Conservation (phyloP, 73 alveolate genomes). For the Tetrahymena malaccensis region DNA sequence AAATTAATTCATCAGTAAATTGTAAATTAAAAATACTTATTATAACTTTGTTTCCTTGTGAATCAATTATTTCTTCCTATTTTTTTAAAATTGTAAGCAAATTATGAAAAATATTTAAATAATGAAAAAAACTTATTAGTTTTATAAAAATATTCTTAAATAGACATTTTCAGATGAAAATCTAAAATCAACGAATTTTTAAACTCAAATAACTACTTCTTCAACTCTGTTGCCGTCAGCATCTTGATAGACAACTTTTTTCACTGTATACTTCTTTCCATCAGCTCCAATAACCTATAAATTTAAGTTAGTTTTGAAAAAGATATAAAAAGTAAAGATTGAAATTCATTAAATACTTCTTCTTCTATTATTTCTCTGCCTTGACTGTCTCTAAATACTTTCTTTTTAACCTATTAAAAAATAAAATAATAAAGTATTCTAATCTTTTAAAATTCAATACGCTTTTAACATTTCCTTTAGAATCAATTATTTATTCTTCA, state of each 20-base stretch:
- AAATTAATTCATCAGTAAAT: background rate
- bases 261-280: slow-evolving; percentile 20
- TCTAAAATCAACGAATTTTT: background rate
- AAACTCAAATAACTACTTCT: slow-evolving; percentile 3
- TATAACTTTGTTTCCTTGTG: background rate
- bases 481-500: slow-evolving; percentile 16
- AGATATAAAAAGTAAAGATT: background rate
- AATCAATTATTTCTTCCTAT: background rate
- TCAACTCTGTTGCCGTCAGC: slow-evolving; percentile 21
- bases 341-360: background rate
- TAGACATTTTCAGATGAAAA: too few species aligned
- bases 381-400: background rate
- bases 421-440: too few species aligned
- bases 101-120: background rate
- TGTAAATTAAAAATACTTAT: background rate
- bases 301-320: too few species aligned
- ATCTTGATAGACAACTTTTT: slow-evolving; percentile 16
- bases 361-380: background rate
- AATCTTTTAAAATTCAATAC: background rate
- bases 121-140: too few species aligned
- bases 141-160: too few species aligned
- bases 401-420: background rate
- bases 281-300: background rate
- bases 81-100: background rate
- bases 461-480: background rate